phyloP scores from a whole-genome alignment of 108 stramenopile genomes.

The Discostella stelligeroides region DNA sequence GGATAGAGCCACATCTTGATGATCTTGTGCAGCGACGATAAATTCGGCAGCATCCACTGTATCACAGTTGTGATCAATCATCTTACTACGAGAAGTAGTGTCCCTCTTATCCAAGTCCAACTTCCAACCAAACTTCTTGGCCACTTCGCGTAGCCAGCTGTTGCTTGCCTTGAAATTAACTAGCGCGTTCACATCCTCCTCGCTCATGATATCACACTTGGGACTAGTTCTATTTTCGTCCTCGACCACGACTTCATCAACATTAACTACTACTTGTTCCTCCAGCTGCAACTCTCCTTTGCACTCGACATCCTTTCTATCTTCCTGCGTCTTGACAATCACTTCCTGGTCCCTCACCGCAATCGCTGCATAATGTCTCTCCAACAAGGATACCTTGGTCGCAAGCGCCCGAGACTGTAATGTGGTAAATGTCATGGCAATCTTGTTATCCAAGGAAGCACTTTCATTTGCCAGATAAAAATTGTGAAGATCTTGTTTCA shows the following conservation, averaged over 20 bases:
- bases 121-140: conserved; percentile 25
- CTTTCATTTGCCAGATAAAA: conserved; percentile 19
- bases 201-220: conserved; percentile 3
- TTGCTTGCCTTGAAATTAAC: conserved; percentile 36
- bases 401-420: conserved; percentile 29
- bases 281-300: background rate
- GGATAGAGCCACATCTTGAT: background rate
- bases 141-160: conserved; percentile 37
- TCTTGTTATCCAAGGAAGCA: background rate
- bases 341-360: background rate
- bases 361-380: conserved; percentile 13
- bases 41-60: background rate
- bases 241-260: background rate
- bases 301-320: background rate
- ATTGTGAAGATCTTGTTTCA: conserved; percentile 21
- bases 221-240: background rate
- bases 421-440: conserved; percentile 3
- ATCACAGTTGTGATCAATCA: background rate
- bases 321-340: conserved; percentile 8
- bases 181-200: conserved; percentile 30
- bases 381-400: conserved; percentile 24
- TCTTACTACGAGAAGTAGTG: no score
- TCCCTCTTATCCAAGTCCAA: conserved; percentile 15
- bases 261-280: background rate
- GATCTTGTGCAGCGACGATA: background rate